Evolutionary conservation across 1,284 basidiomycete genomes (phyloP), one percentile per base, ranked within the genome.

Genomic region (Puccinia coronata): DNA sequence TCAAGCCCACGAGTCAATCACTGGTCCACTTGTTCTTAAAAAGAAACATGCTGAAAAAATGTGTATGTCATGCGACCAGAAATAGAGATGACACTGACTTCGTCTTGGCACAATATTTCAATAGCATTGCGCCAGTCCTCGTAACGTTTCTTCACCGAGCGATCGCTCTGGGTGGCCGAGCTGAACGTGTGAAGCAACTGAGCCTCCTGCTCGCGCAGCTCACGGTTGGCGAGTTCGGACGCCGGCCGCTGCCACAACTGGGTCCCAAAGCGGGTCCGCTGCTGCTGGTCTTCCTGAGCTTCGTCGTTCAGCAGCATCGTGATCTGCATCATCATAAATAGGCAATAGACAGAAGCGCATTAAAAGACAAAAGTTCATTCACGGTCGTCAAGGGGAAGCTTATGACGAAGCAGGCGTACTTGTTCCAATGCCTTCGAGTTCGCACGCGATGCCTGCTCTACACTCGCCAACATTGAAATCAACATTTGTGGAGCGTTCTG

Each of bases 61-160:
- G 25, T 72, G 28, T n/a, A n/a, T n/a, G n/a, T n/a, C n/a, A n/a
- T 1, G 20, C 23, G 34, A 53, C n/a, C n/a, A 55, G 18, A 25
- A 41, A 34, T n/a, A 43, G 39, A 34, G 12, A 16, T 59, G 43
- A 59, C 20, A 36, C 77, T 18, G 31, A 80, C 77, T 51, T 80
- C 82, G 14, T 82, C 74, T 25, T 84, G 83, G 1, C 77, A 82
- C 14, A 97, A 88, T 82, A 92, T 89, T 25, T 87, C 87, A 73
- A 96, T 92, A 75, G 89, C 89, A n/a, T 88, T 88, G 83, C 92
- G 91, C 93, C 93, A 96, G 84, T 95, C 91, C 69, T 92, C 91
- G 92, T 93, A 97, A 86, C 95, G 95, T 80, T 89, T 87, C 43
- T 91, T 87, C 0, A 97, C 92, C 6, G 90, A 88, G 55, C 89